These are phyloP conservation scores for Fusarium napiforme DNA, from an alignment of 2,329 filamentous ascomycete genomes.

Conservation along the genomic window DNA sequence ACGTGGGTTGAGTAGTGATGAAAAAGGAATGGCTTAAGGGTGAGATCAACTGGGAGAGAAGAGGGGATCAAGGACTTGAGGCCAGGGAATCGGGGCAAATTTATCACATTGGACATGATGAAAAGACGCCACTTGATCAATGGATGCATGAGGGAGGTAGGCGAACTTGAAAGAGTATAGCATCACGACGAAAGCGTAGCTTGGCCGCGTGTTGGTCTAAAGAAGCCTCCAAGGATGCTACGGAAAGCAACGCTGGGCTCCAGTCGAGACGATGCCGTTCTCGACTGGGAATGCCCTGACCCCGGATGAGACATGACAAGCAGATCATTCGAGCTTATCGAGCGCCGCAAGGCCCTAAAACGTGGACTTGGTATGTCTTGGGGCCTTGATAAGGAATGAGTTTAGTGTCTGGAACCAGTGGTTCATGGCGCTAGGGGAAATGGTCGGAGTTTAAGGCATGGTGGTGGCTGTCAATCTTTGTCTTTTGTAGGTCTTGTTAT, in stretches of 20 bases:
- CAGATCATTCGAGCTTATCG: not conserved
- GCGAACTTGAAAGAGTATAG: conserved; percentile 6
- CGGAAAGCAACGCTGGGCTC: conserved; percentile 30
- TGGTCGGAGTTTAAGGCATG: conserved; percentile 10
- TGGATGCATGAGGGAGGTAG: not conserved
- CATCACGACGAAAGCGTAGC: conserved; percentile 27
- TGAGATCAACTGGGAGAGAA: conserved; percentile 17
- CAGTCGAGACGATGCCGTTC: conserved; percentile 14
- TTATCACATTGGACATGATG: conserved; percentile 26
- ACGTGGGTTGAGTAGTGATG: conserved; percentile 14
- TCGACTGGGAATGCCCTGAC: conserved; percentile 10
- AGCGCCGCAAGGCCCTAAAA: conserved; percentile 27
- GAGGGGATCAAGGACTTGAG: conserved; percentile 7
- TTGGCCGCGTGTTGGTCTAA: conserved; percentile 6
- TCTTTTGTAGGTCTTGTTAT: not conserved
- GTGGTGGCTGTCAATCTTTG: not conserved
- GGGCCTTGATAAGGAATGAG: conserved; percentile 27
- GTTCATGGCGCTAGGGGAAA: conserved; percentile 2
- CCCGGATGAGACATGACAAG: conserved; percentile 15
- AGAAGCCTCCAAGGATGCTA: conserved; percentile 8
- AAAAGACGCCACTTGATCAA: conserved; percentile 10
- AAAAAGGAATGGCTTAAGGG: conserved; percentile 24
- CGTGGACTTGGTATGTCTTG: conserved; percentile 37
- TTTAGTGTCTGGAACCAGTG: conserved; percentile 27
- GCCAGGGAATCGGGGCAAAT: conserved; percentile 22